Evolutionary conservation across 1,284 basidiomycete genomes (phyloP).

Genomic region (Apiotrichum mycotoxinovorans): DNA sequence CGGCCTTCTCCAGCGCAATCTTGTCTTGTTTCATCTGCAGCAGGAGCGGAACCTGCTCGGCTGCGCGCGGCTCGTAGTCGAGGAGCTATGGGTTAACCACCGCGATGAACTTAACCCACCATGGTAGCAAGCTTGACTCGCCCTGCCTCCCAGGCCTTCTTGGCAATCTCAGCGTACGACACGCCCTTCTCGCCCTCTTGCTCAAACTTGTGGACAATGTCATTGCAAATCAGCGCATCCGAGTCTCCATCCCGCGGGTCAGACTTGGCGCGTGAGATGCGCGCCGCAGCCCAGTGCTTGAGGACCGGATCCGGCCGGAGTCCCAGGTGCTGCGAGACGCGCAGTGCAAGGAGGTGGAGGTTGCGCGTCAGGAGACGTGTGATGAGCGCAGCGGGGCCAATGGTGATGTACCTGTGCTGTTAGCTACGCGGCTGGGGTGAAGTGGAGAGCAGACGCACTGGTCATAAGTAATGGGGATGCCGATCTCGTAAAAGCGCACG

Average conservation of each 20-base stretch:
- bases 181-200: constrained; percentile 57
- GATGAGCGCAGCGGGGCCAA: constrained; percentile 73
- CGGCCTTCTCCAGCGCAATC: constrained; percentile 81
- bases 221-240: constrained; percentile 72
- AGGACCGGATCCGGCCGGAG: constrained; percentile 82
- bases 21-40: constrained; percentile 92
- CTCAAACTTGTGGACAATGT: constrained; percentile 84
- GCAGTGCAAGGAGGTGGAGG: constrained; percentile 83
- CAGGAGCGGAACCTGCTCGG: constrained; percentile 88
- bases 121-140: constrained; percentile 80
- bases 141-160: constrained; percentile 89
- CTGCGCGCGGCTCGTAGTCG: constrained; percentile 82
- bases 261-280: constrained; percentile 70
- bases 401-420: constrained; percentile 64
- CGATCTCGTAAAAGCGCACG: constrained; percentile 83
- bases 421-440: background rate
- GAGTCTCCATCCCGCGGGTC: constrained; percentile 54
- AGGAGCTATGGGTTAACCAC: constrained; percentile 60
- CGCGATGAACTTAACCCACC: constrained; percentile 52
- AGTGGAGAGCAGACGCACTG: constrained; percentile 59
- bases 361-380: constrained; percentile 79
- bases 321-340: constrained; percentile 79
- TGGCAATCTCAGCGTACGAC: constrained; percentile 92
- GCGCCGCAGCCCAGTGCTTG: constrained; percentile 93
- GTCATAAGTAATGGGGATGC: constrained; percentile 85